A percentile compares a stretch with the other conserved stretches of the same genome.
These are phyloP conservation scores for Lichtheimia corymbifera DNA, from an alignment of 371 early-diverging fungal species.

Conservation along the genomic window DNA sequence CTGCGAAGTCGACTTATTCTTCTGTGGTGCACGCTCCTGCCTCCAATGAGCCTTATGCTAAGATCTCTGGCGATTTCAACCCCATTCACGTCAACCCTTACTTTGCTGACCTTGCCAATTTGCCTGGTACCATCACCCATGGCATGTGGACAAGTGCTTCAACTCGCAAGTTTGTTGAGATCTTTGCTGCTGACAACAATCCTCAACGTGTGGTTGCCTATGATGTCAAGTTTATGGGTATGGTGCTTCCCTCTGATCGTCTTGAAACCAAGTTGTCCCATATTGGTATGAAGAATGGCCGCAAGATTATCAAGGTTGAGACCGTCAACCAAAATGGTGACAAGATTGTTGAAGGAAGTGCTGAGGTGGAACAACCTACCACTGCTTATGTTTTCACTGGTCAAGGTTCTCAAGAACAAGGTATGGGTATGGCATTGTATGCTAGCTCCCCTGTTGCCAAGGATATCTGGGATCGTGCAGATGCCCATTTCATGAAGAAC, in stretches of 20 bases:
- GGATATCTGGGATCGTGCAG: conserved; percentile 93
- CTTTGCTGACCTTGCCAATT: conserved; percentile 89
- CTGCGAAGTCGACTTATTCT: conserved; percentile 79
- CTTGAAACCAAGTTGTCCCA: conserved; percentile 90
- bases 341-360: conserved; percentile 89
- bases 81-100: conserved; percentile 97
- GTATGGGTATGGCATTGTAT: conserved; percentile 98
- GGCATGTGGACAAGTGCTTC: conserved; percentile 98
- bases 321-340: conserved; percentile 87
- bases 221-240: conserved; percentile 78
- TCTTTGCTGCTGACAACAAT: conserved; percentile 92
- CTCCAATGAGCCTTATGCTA: conserved; percentile 88
- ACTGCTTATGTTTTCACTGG: conserved; percentile 96
- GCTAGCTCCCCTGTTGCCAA: conserved; percentile 81
- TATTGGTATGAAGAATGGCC: conserved; percentile 96
- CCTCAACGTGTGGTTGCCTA: conserved; percentile 87
- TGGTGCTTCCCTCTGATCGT: conserved; percentile 88
- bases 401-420: conserved; percentile 94
- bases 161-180: conserved; percentile 94
- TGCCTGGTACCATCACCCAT: conserved; percentile 96
- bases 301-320: conserved; percentile 92
- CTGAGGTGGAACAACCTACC: conserved; percentile 91
- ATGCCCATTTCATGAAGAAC: conserved; percentile 80
- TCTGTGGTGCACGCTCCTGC: conserved; percentile 80
- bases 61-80: conserved; percentile 90